Percentiles rank a stretch among this genome's conserved stretches.
These are phyloP conservation scores for Salix udensis DNA, from an alignment of 345 rosid species.

Conservation along the genomic window DNA sequence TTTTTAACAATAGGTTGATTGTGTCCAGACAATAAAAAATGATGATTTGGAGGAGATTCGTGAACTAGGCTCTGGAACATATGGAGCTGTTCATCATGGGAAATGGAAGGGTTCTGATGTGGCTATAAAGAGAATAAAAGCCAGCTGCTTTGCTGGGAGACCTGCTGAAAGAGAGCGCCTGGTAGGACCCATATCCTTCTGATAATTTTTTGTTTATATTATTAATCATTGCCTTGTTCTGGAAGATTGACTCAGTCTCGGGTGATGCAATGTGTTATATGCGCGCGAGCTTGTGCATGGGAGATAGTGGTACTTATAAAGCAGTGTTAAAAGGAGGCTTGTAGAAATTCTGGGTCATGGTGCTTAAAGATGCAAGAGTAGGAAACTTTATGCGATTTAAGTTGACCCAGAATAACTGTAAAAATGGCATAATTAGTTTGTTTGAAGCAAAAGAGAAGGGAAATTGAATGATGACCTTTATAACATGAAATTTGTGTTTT, in stretches of 20 bases:
- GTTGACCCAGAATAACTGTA: background rate
- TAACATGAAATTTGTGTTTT: background rate
- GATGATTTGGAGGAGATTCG: slow-evolving; percentile 96
- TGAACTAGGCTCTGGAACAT: slow-evolving; percentile 89
- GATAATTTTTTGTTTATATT: background rate
- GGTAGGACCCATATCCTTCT: slow-evolving; percentile 17
- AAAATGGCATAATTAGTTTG: background rate
- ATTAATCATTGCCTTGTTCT: background rate
- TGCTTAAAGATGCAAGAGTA: background rate
- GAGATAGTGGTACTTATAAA: background rate
- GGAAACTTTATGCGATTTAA: background rate
- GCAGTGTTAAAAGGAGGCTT: background rate
- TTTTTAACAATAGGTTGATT: slow-evolving; percentile 21
- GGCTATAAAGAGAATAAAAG: slow-evolving; percentile 95
- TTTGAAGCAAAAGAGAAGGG: background rate
- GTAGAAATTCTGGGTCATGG: background rate
- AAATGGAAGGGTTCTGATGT: slow-evolving; percentile 99
- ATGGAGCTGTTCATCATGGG: slow-evolving; percentile 96
- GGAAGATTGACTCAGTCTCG: background rate
- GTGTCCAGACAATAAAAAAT: slow-evolving; percentile 66
- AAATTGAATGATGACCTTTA: background rate
- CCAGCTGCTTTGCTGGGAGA: slow-evolving; percentile 98
- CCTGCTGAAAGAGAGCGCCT: slow-evolving; percentile 90
- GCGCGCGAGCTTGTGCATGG: background rate
- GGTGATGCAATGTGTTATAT: background rate